Evolutionary conservation across 2,329 filamentous ascomycete species (phyloP), one percentile per base, ranked within the genome.

Genomic region (Aspergillus quadrilineatus): DNA sequence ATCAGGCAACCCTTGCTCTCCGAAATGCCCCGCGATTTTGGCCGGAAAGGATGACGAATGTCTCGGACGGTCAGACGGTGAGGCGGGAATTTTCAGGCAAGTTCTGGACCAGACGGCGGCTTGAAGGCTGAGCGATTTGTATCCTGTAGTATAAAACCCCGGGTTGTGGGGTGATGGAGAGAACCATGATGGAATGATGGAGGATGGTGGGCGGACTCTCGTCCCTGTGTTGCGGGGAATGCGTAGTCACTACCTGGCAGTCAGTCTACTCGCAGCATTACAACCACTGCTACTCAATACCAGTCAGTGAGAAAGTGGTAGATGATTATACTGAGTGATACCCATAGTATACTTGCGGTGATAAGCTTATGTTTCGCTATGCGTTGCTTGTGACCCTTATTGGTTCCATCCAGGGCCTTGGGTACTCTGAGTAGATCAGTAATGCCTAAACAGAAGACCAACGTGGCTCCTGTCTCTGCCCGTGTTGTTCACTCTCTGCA

Each of bases 381-480:
- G 22, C 22, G 22, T 22, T 22, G 22, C 22, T 22, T 22, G 2
- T 22, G 22, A 4, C 22, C 22, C 22, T 34, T 37, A 37, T 37
- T 37, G 34, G 34, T 37, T 14, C 34, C 34, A 37, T 10, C 34
- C 34, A 37, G 34, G 34, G 30, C 30, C 30, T 34, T 7, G 10
- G 22, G 22, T 22, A 22, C 22, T 34, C 32, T 34, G 7, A 14
- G 34, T 5, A 37, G 34, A 37, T 37, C 34, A 37, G 14, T 37
- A 10, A 37, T 37, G 34, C 9, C 34, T 34, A 10, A 34, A 34
- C 10, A 34, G n/a, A 14, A 3, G 42, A 53, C 45, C 57, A 49
- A 60, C 58, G 58, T 60, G 58, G 58, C 58, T 57, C 54, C 47
- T 53, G 34, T 60, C 41, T 52, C 39, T 34, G 42, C 44, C 26